Base-by-base conservation (phyloP, 2,329 filamentous ascomycete genomes). In the Thyridium curvatum region DNA sequence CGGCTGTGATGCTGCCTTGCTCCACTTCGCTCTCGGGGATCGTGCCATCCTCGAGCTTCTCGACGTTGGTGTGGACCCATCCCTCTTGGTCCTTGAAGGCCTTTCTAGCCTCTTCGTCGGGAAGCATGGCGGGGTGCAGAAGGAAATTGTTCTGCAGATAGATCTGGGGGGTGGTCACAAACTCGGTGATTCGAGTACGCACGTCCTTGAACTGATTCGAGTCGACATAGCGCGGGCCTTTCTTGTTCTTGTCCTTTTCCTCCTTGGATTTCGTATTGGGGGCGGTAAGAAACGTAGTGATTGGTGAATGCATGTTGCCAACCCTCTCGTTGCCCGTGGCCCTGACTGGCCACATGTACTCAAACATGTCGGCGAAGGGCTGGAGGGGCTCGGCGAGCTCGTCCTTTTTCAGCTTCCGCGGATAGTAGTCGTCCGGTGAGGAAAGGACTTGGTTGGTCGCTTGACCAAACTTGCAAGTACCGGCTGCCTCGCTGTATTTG, bases 281-380 rank as follows among this genome's bases (percentile, higher is more conserved):
- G 1, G 85, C 79, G 4, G 82, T 84, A 46, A 97, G 73, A 66
- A 97, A 90, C 1, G 87, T 82, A 45, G 86, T 79, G 28, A 97
- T 66, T 3, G 93, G 90, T 4, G 93, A 97, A 60, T 94, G 85
- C 54, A 98, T 78, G 55, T 81, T 84, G 49, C 77, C 78, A 53
- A 83, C 77, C 30, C 34, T 86, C 48, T 88, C 84, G 57, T 97
- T 91, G 4, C 90, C 93, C 3, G 88, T 86, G 0, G 88, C 85
- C 56, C 80, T 85, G 41, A 96, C 78, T 9, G 90, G 91, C 89
- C 93, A 96, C 30, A 96, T 66, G 52, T 93, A 84, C 8, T 81
- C 71, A 48, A 98, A 97, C 57, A 96, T 86, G 42, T 86, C 78
- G 31, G 84, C 80, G 42, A 96, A 77, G 2, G 82, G 79, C 54